Percentiles rank a stretch among this genome's conserved stretches.
Conservation (phyloP, 257 asterid species). For the Nicotiana noctiflora region DNA sequence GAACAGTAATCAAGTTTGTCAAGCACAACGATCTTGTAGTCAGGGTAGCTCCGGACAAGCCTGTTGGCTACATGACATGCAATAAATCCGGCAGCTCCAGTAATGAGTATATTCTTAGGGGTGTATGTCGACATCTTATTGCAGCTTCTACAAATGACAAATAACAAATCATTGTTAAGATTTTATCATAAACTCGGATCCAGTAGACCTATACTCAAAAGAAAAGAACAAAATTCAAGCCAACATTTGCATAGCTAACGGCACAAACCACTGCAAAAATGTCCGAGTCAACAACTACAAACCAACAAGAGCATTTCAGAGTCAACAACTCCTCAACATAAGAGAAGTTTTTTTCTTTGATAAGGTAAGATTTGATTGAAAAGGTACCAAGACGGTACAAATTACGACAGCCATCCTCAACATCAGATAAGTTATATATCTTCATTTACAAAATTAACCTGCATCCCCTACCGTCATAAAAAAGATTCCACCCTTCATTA, state of each 20-base stretch:
- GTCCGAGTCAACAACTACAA: neutral
- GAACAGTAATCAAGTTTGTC: conserved; percentile 25
- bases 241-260: neutral
- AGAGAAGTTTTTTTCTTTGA: no score
- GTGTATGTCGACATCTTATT: conserved; percentile 10
- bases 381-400: no score
- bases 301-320: no score
- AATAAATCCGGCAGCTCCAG: conserved; percentile 25
- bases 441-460: no score
- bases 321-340: no score
- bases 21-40: conserved; percentile 20
- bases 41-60: conserved; percentile 17
- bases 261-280: neutral
- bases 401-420: no score
- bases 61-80: conserved; percentile 24
- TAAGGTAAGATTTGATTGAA: no score
- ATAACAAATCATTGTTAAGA: neutral
- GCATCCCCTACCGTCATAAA: no score
- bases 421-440: no score
- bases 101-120: conserved; percentile 21
- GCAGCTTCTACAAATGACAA: neutral
- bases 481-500: no score
- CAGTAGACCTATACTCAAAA: neutral
- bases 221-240: neutral
- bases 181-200: neutral